Percentiles rank a stretch among this genome's conserved stretches.
phyloP scores from a whole-genome alignment of 2,329 filamentous ascomycete genomes.

The Gaeumannomyces sp. region DNA sequence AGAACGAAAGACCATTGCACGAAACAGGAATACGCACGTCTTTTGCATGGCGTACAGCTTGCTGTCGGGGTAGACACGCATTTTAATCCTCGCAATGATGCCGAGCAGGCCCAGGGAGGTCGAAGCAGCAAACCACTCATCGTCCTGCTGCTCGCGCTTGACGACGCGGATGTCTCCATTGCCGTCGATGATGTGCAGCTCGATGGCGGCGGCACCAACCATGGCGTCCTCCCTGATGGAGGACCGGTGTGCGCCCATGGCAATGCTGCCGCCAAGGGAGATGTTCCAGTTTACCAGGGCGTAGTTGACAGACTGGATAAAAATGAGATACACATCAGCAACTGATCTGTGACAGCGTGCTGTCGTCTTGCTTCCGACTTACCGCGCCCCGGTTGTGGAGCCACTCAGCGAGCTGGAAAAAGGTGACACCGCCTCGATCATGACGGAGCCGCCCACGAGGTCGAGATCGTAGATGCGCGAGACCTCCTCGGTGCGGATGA shows the following conservation, averaged over 20 bases:
- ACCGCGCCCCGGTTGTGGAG: slow-evolving; percentile 38
- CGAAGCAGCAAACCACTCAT: slow-evolving; percentile 45
- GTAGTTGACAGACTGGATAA: slow-evolving; percentile 32
- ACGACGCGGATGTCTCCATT: slow-evolving; percentile 35
- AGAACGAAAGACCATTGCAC: background rate
- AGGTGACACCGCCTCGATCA: slow-evolving; percentile 46
- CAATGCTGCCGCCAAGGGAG: slow-evolving; percentile 41
- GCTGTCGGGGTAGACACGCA: slow-evolving; percentile 43
- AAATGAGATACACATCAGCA: background rate
- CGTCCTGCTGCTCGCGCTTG: slow-evolving; percentile 33
- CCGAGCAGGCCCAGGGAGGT: slow-evolving; percentile 43
- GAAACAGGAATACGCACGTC: slow-evolving; percentile 31
- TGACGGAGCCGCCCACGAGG: slow-evolving; percentile 36
- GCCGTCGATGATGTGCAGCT: slow-evolving; percentile 44
- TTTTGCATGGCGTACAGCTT: slow-evolving; percentile 45
- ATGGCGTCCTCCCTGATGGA: slow-evolving; percentile 42
- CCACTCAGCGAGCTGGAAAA: slow-evolving; percentile 44
- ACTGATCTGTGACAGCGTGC: background rate
- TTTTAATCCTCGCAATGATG: slow-evolving; percentile 40
- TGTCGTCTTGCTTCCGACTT: background rate
- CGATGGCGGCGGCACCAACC: slow-evolving; percentile 41
- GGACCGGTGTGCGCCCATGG: slow-evolving; percentile 46
- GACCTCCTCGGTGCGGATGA: slow-evolving; percentile 45
- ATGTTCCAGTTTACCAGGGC: slow-evolving; percentile 50
- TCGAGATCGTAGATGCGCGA: slow-evolving; percentile 54